Conservation (phyloP, 2,329 filamentous ascomycete genomes). For the Fusarium torulosum region DNA sequence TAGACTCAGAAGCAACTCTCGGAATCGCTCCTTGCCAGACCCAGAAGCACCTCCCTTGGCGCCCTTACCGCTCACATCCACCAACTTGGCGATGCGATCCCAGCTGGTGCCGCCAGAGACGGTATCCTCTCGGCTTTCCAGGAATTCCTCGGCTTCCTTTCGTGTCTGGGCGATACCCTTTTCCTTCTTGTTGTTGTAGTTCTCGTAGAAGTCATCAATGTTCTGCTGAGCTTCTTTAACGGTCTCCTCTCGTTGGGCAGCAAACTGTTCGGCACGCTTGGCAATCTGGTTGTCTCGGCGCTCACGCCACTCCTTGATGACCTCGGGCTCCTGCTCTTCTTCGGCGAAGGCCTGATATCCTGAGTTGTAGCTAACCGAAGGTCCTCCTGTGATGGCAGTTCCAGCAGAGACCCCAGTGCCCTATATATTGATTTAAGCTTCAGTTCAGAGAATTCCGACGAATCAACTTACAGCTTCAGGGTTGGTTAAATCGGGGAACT, state of each 20-base stretch:
- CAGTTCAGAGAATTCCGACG: neutral
- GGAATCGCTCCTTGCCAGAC: constrained; percentile 95
- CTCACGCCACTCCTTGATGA: constrained; percentile 92
- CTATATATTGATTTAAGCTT: constrained; percentile 44
- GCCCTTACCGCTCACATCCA: constrained; percentile 97
- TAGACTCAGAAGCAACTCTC: constrained; percentile 87
- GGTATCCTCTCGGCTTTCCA: constrained; percentile 89
- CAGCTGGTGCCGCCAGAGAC: constrained; percentile 96
- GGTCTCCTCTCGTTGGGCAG: constrained; percentile 84
- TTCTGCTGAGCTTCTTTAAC: constrained; percentile 90
- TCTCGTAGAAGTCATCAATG: constrained; percentile 99
- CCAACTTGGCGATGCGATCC: constrained; percentile 97
- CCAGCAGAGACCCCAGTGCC: constrained; percentile 50
- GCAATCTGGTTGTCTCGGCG: constrained; percentile 84
- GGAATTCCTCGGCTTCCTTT: constrained; percentile 93
- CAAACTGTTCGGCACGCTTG: constrained; percentile 87
- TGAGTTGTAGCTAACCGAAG: constrained; percentile 72
- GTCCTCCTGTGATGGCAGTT: constrained; percentile 78
- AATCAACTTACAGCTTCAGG: constrained; percentile 52
- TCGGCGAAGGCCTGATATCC: constrained; percentile 68
- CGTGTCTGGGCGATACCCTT: constrained; percentile 90
- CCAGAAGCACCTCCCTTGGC: constrained; percentile 86
- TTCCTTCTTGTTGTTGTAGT: constrained; percentile 98
- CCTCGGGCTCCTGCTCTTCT: constrained; percentile 87
- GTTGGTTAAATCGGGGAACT: constrained; percentile 82